These are phyloP conservation scores for Leptographium radiaticola DNA, from an alignment of 2,329 filamentous ascomycete genomes.

Conservation along the genomic window DNA sequence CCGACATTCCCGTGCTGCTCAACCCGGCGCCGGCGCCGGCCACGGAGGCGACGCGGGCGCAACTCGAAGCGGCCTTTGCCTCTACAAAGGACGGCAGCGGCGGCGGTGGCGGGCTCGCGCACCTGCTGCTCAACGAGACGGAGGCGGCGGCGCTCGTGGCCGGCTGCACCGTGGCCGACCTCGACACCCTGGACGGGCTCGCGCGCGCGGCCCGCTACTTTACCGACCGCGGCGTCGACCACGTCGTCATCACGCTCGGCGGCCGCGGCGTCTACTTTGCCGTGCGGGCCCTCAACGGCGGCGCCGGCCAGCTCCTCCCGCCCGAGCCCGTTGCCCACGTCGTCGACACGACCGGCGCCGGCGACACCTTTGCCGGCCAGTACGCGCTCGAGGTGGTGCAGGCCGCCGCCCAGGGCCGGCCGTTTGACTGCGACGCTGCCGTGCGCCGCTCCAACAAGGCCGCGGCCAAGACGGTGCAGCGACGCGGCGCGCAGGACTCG, in stretches of 20 bases:
- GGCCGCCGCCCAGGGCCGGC: slow-evolving; percentile 14
- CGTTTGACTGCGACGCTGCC: slow-evolving; percentile 44
- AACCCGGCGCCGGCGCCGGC: slow-evolving; percentile 62
- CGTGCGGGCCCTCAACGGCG: slow-evolving; percentile 23
- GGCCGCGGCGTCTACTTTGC: slow-evolving; percentile 62
- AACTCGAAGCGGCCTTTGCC: slow-evolving; percentile 44
- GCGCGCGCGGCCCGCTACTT: slow-evolving; percentile 35
- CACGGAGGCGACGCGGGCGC: slow-evolving; percentile 36
- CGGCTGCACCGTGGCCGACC: slow-evolving; percentile 20
- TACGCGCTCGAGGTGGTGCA: slow-evolving; percentile 64
- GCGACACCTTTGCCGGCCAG: slow-evolving; percentile 85
- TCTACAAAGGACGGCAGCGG: slow-evolving; percentile 3
- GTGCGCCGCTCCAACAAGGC: slow-evolving; percentile 48
- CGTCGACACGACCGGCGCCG: slow-evolving; percentile 86
- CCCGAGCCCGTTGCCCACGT: slow-evolving; percentile 57
- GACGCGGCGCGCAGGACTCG: slow-evolving; percentile 48
- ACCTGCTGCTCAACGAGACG: slow-evolving; percentile 63
- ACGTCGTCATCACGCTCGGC: slow-evolving; percentile 76
- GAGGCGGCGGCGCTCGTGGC: slow-evolving; percentile 54
- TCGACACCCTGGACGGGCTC: slow-evolving; percentile 21
- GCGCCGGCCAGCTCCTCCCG: slow-evolving; percentile 33
- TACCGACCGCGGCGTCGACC: slow-evolving; percentile 51
- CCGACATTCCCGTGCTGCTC: slow-evolving; percentile 42
- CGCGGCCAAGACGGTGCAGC: slow-evolving; percentile 53
- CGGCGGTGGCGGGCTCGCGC: slow-evolving; percentile 32